Base-by-base conservation (phyloP, 108 stramenopile genomes). In the Aurantiochytrium sp. region DNA sequence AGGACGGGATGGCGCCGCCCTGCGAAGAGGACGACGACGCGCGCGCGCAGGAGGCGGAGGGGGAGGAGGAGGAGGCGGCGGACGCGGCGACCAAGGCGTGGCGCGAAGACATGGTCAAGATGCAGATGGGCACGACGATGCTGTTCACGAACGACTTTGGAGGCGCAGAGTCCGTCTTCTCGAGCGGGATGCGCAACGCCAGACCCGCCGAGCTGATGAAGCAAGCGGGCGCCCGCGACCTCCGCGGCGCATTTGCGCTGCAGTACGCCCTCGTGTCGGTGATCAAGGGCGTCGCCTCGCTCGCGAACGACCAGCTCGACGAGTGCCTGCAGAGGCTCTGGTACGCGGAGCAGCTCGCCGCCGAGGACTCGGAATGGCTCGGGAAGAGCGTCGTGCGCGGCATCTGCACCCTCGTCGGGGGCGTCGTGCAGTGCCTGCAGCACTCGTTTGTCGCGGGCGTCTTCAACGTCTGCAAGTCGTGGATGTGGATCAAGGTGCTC, bases 251-350 rank as follows among this genome's bases (percentile, higher is more conserved):
- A 12, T 81, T 81, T 42, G 73, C 73, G n/a, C 73, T 81, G 10
- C 73, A 81, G 39, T 81, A 81, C 32, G 73, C 73, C 17, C 45
- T 81, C 21, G 73, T 81, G 1, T 81, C 73, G 19, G 73, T 81
- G 45, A 81, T 81, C 2, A 81, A 81, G 45, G 73, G 73, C 27
- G 73, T 81, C 30, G 73, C 73, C 73, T 81, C 73, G 6, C 30
- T 81, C n/a, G 73, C 73, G 6, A 81, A 81, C 45, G 73, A 81
- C 73, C 73, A 81, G 45, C 73, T 81, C 12, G 73, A 81, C 45
- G 73, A 81, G 24, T 81, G 73, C 30, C 24, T 81, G 45, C 73
- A 81, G 45, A 6, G 73, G 8, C 73, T 81, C 24, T 81, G 73
- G 73, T 81, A 39, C 30, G 73, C 73, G 6, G 73, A 81, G 73